Evolutionary conservation across 768 basidiomycete species (phyloP).

Genomic region (Psilocybe cyanescens): DNA sequence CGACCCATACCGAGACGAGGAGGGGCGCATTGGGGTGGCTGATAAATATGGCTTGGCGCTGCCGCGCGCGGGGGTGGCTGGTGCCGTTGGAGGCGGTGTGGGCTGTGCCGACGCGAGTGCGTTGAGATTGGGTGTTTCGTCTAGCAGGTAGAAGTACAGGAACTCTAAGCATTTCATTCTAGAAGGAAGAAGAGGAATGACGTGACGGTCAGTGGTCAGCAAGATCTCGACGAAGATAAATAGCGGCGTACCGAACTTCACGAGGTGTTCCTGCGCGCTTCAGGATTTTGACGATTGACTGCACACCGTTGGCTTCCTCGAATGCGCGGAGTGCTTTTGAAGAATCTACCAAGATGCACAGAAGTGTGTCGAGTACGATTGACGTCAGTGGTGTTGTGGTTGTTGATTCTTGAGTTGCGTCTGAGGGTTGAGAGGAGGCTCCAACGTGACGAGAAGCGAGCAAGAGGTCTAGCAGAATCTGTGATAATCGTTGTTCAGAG

Average conservation of each 20-base stretch:
- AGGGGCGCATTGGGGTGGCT: slow-evolving; percentile 36
- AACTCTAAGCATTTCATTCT: slow-evolving; percentile 98
- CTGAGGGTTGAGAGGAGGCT: slow-evolving; percentile 30
- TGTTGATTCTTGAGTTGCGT: slow-evolving; percentile 20
- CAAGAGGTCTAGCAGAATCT: slow-evolving; percentile 78
- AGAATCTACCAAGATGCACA: slow-evolving; percentile 90
- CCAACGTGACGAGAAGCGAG: slow-evolving; percentile 69
- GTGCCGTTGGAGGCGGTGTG: slow-evolving; percentile 37
- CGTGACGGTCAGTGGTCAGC: neutral
- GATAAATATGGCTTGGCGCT: slow-evolving; percentile 40
- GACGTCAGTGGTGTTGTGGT: slow-evolving; percentile 61
- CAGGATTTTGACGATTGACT: slow-evolving; percentile 82
- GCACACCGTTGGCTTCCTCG: slow-evolving; percentile 78
- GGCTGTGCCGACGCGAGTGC: slow-evolving; percentile 13
- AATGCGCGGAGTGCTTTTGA: slow-evolving; percentile 75
- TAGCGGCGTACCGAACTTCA: slow-evolving; percentile 72
- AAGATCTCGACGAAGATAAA: neutral
- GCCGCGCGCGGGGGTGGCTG: slow-evolving; percentile 41
- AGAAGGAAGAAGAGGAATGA: neutral
- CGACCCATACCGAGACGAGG: slow-evolving; percentile 40
- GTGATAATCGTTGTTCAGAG: neutral
- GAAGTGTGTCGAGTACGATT: slow-evolving; percentile 77
- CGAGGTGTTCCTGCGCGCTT: slow-evolving; percentile 87
- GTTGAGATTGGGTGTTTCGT: slow-evolving; percentile 55
- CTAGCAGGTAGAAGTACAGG: slow-evolving; percentile 91